A percentile compares a stretch with the other conserved stretches of the same genome.
phyloP scores from a whole-genome alignment of 768 basidiomycete species.

The Hypholoma sublateritium region DNA sequence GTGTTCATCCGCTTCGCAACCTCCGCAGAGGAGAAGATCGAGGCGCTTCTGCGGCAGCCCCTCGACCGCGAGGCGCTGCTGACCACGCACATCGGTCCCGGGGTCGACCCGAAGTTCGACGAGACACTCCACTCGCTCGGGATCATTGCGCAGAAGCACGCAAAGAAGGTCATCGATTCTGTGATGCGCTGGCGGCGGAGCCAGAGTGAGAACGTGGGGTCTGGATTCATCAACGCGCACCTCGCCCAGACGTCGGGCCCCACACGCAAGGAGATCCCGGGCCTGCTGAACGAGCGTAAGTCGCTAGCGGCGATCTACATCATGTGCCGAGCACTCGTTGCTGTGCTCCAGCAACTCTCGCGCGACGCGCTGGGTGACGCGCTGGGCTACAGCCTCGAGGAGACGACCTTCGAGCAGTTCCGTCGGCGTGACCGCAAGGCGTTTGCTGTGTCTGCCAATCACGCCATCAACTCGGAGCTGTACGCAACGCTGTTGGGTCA shows the following conservation, averaged over 20 bases:
- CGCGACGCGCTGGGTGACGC: slow-evolving; percentile 79
- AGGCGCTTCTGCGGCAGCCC: slow-evolving; percentile 64
- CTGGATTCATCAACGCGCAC: slow-evolving; percentile 54
- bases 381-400: slow-evolving; percentile 80
- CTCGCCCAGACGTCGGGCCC: slow-evolving; percentile 35
- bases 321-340: slow-evolving; percentile 84
- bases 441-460: slow-evolving; percentile 67
- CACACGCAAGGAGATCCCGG: slow-evolving; percentile 44
- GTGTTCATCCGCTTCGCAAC: slow-evolving; percentile 87
- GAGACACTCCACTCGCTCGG: slow-evolving; percentile 82
- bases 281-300: slow-evolving; percentile 66
- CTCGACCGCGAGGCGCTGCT: slow-evolving; percentile 70
- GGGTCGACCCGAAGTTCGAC: slow-evolving; percentile 79
- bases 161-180: slow-evolving; percentile 82
- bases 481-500: slow-evolving; percentile 85
- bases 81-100: slow-evolving; percentile 64
- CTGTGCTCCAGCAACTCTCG: slow-evolving; percentile 67
- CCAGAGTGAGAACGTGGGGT: slow-evolving; percentile 61
- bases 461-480: slow-evolving; percentile 77
- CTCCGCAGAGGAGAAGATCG: slow-evolving; percentile 78
- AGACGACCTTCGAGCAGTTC: slow-evolving; percentile 86
- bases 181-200: slow-evolving; percentile 85
- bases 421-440: slow-evolving; percentile 68
- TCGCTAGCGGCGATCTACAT: slow-evolving; percentile 86
- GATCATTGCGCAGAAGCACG: slow-evolving; percentile 81